Conservation (phyloP, 441 rosid genomes). For the Aleurites moluccanus region DNA sequence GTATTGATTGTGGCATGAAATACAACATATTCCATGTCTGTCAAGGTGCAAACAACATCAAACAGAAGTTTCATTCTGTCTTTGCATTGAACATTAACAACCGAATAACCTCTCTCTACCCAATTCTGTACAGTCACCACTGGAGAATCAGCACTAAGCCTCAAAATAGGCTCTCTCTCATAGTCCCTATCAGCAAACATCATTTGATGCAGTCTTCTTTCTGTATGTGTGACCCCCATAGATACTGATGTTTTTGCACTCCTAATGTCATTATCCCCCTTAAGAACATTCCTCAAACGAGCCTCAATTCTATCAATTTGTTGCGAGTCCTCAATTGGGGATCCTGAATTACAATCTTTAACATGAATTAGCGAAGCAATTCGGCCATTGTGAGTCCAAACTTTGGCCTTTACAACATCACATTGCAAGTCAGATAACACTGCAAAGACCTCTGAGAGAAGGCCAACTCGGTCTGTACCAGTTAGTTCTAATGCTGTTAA, state of each 20-base stretch:
- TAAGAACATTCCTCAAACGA: conserved; percentile 73
- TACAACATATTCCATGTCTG: conserved; percentile 91
- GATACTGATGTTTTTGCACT: conserved; percentile 69
- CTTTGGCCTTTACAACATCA: conserved; percentile 79
- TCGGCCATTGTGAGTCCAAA: conserved; percentile 94
- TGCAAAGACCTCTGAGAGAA: conserved; percentile 82
- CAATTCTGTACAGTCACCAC: conserved; percentile 84
- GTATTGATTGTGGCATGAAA: conserved; percentile 82
- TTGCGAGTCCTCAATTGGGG: conserved; percentile 69
- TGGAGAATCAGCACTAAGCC: conserved; percentile 35
- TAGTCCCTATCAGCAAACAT: conserved; percentile 95
- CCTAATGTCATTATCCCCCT: conserved; percentile 74
- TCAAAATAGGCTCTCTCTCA: conserved; percentile 55
- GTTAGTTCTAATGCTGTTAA: conserved; percentile 81
- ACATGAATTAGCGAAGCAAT: conserved; percentile 72
- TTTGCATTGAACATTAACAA: conserved; percentile 77
- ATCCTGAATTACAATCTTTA: conserved; percentile 65
- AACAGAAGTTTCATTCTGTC: conserved; percentile 79
- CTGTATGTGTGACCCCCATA: conserved; percentile 64
- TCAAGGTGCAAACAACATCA: conserved; percentile 88
- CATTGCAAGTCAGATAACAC: conserved; percentile 85
- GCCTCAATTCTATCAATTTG: conserved; percentile 62
- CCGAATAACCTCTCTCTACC: conserved; percentile 78
- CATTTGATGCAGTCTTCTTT: conserved; percentile 90
- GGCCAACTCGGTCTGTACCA: conserved; percentile 81